Evolutionary conservation across 306 rosid genomes (phyloP), one percentile per base, ranked within the genome.

Genomic region (Begonia loranthoides): DNA sequence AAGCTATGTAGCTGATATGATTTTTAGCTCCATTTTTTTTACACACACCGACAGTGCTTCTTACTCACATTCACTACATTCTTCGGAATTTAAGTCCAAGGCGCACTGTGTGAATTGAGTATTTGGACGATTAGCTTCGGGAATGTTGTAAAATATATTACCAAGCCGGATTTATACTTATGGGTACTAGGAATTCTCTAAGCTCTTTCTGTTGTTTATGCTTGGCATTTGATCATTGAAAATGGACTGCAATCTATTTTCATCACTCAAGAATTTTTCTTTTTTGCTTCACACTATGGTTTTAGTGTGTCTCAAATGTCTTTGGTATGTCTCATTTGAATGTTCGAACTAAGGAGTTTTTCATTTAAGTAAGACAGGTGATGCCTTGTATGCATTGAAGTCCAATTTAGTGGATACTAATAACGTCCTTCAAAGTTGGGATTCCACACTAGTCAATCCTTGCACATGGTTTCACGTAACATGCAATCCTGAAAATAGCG

Each of bases 401-500:
- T 71, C 76, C 61, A 71, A 47, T 69, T 55, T 90, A 69, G 59
- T 7, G n/a, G 99, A 90, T 76, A 96, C 99, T 57, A 82, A 82
- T 60, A 83, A 76, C 61, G 93, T 83, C 62, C 74, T 90, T 51
- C 88, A 80, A 64, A 90, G 93, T 67, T 90, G 99, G 99, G 93
- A 86, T 76, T 65, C 92, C 15, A 80, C 93, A 12, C 94, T 86
- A 17, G 94, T 86, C 53, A 83, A 86, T 80, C 99, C 99, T 52
- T 90, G 96, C 58, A 83, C 96, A 1, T 90, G 99, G 99, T 90
- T 86, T 64, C 94, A 90, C 46, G 94, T 90, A 52, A 78, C 94
- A 14, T 90, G 99, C 74, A 80, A 78, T 50, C 68, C 73, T 24
- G 86, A 80, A 19, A 82, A 83, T 57, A 70, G 83, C 38, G 99